Evolutionary conservation across 441 rosid species (phyloP), one percentile per base, ranked within the genome.

Genomic region (Adansonia gregorii): DNA sequence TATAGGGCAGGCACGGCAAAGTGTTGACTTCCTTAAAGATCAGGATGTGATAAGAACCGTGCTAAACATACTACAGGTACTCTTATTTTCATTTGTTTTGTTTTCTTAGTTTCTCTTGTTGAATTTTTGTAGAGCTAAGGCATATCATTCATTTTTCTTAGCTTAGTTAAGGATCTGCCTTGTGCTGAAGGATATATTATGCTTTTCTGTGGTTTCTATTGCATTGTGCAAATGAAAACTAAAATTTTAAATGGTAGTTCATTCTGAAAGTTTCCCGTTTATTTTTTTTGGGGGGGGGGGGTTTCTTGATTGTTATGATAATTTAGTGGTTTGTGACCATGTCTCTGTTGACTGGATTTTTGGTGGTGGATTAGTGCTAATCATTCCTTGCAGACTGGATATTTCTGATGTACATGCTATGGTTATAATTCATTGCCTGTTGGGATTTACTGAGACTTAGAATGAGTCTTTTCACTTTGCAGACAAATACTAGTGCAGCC

Each of bases 401-500:
- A 61, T 46, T 74, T 46, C 45, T 27, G 58, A 70, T 70, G 35
- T 3, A 69, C 43, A 6, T 70, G 46, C 20, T 4, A 0, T 27
- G 20, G 45, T 22, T 70, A 51, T 52, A 55, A 43, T 56, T 46
- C 6, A 12, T 4, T 55, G 59, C 19, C 51, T 77, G 2, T n/a
- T 49, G 3, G 24, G 11, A 64, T 81, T 20, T 58, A 14, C 27
- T 77, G 48, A 46, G 48, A 66, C 59, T 74, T 51, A 49, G 59
- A 49, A 51, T 8, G 74, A 15, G 4, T 70, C 45, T 70, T 51
- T 76, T 7, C 71, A 41, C 31, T 81, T 78, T 89, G 90, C 97
- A 97, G 99, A 97, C 98, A 67, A 97, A 97, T 84, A 97, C 99
- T 63, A 97, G 99, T 86, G 99, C 86, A 78, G 98, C 99, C 79